Percentiles rank a stretch among this genome's conserved stretches.
Conservation (phyloP, 1,139 yeast species). For the Candida sanyaensis region DNA sequence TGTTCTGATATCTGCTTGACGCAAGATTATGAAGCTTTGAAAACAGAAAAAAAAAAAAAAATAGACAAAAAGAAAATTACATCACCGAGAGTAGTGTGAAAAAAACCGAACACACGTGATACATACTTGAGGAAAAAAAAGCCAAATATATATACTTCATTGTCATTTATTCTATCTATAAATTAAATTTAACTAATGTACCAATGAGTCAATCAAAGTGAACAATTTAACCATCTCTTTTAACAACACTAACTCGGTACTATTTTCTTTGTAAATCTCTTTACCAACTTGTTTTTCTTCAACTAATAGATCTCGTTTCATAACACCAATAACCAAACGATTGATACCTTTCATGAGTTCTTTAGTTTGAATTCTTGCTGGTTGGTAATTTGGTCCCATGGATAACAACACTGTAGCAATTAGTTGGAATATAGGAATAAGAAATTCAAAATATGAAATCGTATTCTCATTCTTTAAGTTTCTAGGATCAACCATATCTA, state of each 20-base stretch:
- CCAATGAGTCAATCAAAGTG: constrained; percentile 58
- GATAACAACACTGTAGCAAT: constrained; percentile 68
- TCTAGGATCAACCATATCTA: constrained; percentile 20
- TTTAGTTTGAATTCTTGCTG: constrained; percentile 58
- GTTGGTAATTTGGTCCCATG: constrained; percentile 76
- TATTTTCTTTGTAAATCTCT: constrained; percentile 21
- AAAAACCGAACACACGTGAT: background rate
- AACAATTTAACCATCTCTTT: constrained; percentile 56
- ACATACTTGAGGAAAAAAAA: background rate
- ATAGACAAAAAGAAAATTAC: background rate
- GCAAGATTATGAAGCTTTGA: no score
- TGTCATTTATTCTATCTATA: background rate
- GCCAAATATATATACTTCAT: background rate
- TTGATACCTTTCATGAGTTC: constrained; percentile 55
- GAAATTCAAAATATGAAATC: constrained; percentile 65
- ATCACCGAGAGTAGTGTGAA: background rate
- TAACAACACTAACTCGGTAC: constrained; percentile 31
- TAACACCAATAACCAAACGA: constrained; percentile 61
- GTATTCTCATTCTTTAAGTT: constrained; percentile 20
- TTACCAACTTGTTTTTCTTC: constrained; percentile 26
- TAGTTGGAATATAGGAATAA: constrained; percentile 79
- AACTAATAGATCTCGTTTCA: constrained; percentile 64
- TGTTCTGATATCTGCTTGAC: no score
- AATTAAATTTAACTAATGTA: constrained; percentile 18
- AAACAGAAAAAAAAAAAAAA: background rate